Evolutionary conservation across 108 stramenopile genomes (phyloP), one percentile per base, ranked within the genome.

Genomic region (Cylindrotheca fusiformis): DNA sequence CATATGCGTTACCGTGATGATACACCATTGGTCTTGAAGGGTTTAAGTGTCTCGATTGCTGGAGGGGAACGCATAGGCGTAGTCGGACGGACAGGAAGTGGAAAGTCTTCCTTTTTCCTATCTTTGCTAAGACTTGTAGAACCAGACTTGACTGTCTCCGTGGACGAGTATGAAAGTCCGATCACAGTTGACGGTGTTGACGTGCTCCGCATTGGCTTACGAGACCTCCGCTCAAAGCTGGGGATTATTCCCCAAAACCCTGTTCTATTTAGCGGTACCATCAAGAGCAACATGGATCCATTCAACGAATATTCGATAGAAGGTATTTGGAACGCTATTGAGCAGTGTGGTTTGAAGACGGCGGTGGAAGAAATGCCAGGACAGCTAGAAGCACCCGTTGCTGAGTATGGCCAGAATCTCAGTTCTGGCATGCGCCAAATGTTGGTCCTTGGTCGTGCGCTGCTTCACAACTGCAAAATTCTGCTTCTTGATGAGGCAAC

Each of bases 191-290:
- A 98, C 65, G 96, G 88, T 25, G 71, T 96, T 27, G 96, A 98
- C 81, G 74, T 84, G 10, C 50, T 85, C 44, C 60, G 82, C 19
- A 77, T 97, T 32, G 95, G 96, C 6, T 76, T 98, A 31, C 51
- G 77, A 47, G 86, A 88, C 17, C 75, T 98, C 26, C 82, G 97
- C 22, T 74, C 80, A 27, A 71, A 74, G 46, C 52, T 97, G n/a
- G 88, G 93, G 19, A 95, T 98, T 32, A 95, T 98, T 50, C 97
- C 97, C 0, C 97, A 97, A 66, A 88, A 91, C 54, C 95, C 95
- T 3, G 93, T 95, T 22, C 68, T 97, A 33, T 97, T 97, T 51
- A 79, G 78, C 22, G 95, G 95, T 25, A 87, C 95, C 0, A 78
- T 97, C 26, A 68, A 95, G 4, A 77, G 73, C 52, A 97, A 97